Conservation (phyloP, 352 stramenopile species). For the Lagenidium giganteum region DNA sequence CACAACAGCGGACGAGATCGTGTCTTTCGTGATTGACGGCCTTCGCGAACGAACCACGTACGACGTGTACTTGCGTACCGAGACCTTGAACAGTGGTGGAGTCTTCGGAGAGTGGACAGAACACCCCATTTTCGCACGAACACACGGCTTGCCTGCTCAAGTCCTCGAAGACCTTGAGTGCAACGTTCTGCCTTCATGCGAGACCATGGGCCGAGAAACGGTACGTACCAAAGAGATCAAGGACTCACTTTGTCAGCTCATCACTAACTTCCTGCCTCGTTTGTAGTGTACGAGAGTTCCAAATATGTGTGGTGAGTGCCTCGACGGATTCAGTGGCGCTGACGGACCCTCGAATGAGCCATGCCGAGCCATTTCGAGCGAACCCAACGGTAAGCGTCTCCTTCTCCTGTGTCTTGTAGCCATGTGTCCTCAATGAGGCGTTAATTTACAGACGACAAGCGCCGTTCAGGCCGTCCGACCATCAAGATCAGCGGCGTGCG, state of each 20-base stretch:
- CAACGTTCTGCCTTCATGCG: conserved; percentile 33
- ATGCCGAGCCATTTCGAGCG: conserved; percentile 19
- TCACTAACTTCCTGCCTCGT: conserved; percentile 1
- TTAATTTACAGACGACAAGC: conserved; percentile 4
- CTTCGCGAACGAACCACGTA: conserved; percentile 57
- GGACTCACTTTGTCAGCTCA: conserved; percentile 1
- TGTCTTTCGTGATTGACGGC: conserved; percentile 37
- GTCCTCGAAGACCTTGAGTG: conserved; percentile 65
- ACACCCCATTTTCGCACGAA: conserved; percentile 38
- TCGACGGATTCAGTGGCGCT: conserved; percentile 38
- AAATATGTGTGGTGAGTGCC: conserved; percentile 69
- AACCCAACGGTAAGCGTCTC: conserved; percentile 9
- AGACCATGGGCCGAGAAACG: conserved; percentile 39
- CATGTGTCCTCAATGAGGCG: neutral
- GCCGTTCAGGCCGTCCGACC: neutral
- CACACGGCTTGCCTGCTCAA: conserved; percentile 56
- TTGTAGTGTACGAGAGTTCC: conserved; percentile 34
- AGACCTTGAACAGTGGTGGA: conserved; percentile 69
- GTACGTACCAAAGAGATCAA: conserved; percentile 14
- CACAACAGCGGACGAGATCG: conserved; percentile 5
- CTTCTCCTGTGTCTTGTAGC: neutral
- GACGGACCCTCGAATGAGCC: conserved; percentile 31
- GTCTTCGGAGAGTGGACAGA: conserved; percentile 58
- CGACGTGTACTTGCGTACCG: conserved; percentile 65
- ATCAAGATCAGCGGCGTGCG: conserved; percentile 72